Conservation (phyloP, 805 yeast genomes). For the Middelhovenomyces tepae region DNA sequence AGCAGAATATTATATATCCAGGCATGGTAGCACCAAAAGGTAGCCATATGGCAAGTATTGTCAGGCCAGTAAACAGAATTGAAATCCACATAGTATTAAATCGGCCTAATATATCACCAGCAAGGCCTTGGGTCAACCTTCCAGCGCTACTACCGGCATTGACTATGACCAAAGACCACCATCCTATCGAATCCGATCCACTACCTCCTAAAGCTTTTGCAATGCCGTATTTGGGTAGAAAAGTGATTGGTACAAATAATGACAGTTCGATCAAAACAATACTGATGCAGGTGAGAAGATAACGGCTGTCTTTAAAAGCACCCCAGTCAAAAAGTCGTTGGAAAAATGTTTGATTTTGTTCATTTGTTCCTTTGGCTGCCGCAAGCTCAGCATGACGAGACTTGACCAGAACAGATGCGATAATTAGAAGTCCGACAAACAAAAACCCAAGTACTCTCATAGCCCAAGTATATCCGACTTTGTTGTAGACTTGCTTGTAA, state of each 20-base stretch:
- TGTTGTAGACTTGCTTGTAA: constrained; percentile 36
- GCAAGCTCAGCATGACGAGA: constrained; percentile 28
- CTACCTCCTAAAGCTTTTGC: constrained; percentile 17
- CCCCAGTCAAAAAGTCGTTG: constrained; percentile 26
- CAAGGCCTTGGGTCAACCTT: neutral
- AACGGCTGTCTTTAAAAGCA: constrained; percentile 23
- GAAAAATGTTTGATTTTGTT: no score
- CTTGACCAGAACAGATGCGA: constrained; percentile 30
- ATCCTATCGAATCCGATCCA: constrained; percentile 17
- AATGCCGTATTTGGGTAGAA: constrained; percentile 47
- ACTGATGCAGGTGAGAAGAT: constrained; percentile 23
- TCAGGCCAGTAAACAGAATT: neutral
- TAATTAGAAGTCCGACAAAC: constrained; percentile 21
- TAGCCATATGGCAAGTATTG: constrained; percentile 1
- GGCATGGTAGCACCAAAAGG: neutral
- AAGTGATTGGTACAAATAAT: constrained; percentile 43
- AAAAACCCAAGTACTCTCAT: constrained; percentile 40
- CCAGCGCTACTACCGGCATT: constrained; percentile 38
- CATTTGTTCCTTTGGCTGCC: constrained; percentile 15
- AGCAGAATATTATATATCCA: neutral
- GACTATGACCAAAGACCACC: constrained; percentile 38
- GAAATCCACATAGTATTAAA: neutral
- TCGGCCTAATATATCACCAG: constrained; percentile 1
- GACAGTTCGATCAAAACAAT: constrained; percentile 40
- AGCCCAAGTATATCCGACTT: constrained; percentile 54